A percentile compares a stretch with the other conserved stretches of the same genome.
These are phyloP conservation scores for Fagus sylvatica DNA, from an alignment of 306 rosid species.

Conservation along the genomic window DNA sequence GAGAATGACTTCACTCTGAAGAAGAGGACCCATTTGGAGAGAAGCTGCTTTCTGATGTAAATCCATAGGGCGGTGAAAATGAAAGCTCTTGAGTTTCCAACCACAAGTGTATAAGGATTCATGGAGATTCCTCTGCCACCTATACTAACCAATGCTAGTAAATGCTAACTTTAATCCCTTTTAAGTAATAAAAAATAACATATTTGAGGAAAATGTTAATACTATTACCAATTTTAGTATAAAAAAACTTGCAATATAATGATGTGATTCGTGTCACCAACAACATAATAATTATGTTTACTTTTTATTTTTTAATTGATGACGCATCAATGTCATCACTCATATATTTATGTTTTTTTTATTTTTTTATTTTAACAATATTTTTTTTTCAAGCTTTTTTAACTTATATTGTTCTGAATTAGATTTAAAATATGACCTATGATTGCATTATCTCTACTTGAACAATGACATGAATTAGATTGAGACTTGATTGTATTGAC, in stretches of 20 bases:
- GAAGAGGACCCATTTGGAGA: constrained; percentile 28
- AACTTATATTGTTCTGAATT: neutral
- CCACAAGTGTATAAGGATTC: constrained; percentile 5
- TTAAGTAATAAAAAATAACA: neutral
- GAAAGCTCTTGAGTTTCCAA: constrained; percentile 34
- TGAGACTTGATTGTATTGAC: neutral
- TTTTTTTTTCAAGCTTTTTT: neutral
- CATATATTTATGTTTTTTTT: too few species aligned
- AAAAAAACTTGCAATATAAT: too few species aligned
- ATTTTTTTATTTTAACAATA: neutral
- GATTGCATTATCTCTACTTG: too few species aligned
- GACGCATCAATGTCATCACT: too few species aligned
- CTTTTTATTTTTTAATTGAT: too few species aligned
- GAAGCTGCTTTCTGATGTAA: constrained; percentile 17
- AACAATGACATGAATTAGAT: too few species aligned
- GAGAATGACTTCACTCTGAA: constrained; percentile 37
- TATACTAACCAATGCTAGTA: neutral
- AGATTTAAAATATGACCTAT: too few species aligned
- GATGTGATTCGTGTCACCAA: too few species aligned
- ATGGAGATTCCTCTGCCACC: constrained; percentile 10
- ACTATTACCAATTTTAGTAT: too few species aligned
- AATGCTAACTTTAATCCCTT: neutral
- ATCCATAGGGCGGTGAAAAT: constrained; percentile 24
- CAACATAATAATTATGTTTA: too few species aligned
- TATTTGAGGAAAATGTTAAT: neutral